Evolutionary conservation across 352 stramenopile genomes (phyloP), one percentile per base, ranked within the genome.

Genomic region (Pythium vanterpoolii): DNA sequence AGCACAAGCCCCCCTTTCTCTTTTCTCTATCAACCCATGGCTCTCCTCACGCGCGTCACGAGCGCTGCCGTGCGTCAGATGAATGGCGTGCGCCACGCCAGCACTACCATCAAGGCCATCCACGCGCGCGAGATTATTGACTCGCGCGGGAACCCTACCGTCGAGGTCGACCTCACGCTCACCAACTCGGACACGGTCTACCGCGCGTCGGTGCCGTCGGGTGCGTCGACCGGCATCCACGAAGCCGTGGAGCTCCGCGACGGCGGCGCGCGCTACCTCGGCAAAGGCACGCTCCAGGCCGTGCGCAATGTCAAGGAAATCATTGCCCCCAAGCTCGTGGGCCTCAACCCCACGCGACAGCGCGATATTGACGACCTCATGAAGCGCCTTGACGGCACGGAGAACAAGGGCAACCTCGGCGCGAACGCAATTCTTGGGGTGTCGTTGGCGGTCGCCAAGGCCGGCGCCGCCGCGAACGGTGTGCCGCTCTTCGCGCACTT

Each of bases 391-490:
- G 97, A 99, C 84, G 97, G 95, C 69, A 99, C 97, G 57, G 76
- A 97, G 69, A 99, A 99, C 86, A 99, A 99, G 79, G 89, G 89
- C 54, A 99, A 98, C 67, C 78, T 99, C 31, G 98, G 98, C 36
- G 98, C 97, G 59, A 99, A 99, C 76, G 96, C 97, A 59, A 99
- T 99, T 81, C 80, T 99, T 52, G 97, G 94, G 56, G 89, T 99
- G 43, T 99, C 95, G 60, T 86, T 99, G 51, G 98, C 97, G 44
- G 76, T 97, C 55, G 94, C 84, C 78, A 98, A 98, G 77, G 97
- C 95, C 47, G 97, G 96, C 63, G 97, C 98, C 36, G 96, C 90
- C 31, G 83, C 93, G 55, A 97, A 95, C 68, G 94, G 96, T 59
- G 83, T 99, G 59, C 96, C 97, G 30, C 83, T 99, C 46, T 99